A percentile compares a stretch with the other conserved stretches of the same genome.
phyloP scores from a whole-genome alignment of 345 rosid genomes.

The Dipteronia dyeriana region DNA sequence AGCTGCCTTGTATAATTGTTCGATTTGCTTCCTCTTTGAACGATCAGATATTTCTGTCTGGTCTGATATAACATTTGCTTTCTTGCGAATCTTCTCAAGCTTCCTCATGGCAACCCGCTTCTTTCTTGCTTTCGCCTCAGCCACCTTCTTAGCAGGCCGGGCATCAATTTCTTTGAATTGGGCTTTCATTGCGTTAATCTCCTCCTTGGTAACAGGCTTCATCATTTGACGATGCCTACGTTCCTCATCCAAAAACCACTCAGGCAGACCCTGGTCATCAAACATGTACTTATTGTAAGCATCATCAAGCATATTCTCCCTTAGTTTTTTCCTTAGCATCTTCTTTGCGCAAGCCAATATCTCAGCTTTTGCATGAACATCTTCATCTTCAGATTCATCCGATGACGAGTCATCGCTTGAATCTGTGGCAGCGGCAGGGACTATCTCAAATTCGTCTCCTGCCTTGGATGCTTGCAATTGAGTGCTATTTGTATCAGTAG shows the following conservation, averaged over 20 bases:
- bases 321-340: conserved; percentile 87
- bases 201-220: conserved; percentile 84
- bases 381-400: conserved; percentile 66
- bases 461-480: conserved; percentile 33
- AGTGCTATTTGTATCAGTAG: conserved; percentile 19
- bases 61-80: conserved; percentile 81
- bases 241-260: conserved; percentile 93
- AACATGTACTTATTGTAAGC: conserved; percentile 82
- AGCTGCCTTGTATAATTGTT: conserved; percentile 84
- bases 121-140: conserved; percentile 90
- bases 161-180: conserved; percentile 90
- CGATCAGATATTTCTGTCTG: conserved; percentile 74
- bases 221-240: conserved; percentile 69
- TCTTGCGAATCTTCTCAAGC: conserved; percentile 85
- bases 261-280: conserved; percentile 69
- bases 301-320: conserved; percentile 83
- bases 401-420: conserved; percentile 79
- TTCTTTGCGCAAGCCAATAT: conserved; percentile 87
- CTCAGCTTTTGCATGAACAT: conserved; percentile 71
- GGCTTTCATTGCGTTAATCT: conserved; percentile 81
- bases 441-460: conserved; percentile 76
- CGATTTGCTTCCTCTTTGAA: conserved; percentile 82
- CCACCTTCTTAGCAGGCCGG: conserved; percentile 95
- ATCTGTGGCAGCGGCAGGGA: conserved; percentile 75
- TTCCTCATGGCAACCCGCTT: conserved; percentile 69